Evolutionary conservation across 345 rosid species (phyloP).

Genomic region (Noccaea bulbosa): DNA sequence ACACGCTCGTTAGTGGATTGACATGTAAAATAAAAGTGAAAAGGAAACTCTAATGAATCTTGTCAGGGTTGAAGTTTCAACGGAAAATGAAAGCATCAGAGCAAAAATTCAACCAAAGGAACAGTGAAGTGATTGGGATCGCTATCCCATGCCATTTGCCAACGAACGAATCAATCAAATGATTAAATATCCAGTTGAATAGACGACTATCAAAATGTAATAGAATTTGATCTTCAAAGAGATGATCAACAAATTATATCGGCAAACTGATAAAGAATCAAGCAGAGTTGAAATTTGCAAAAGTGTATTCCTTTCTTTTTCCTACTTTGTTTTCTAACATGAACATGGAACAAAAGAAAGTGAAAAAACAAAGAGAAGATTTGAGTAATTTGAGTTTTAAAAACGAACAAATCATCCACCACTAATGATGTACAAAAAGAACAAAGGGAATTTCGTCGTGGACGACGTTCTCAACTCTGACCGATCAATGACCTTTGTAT

Average conservation of each 20-base stretch:
- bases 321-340: conserved; percentile 40
- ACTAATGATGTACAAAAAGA: conserved; percentile 48
- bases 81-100: conserved; percentile 25
- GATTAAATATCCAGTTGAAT: neutral
- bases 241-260: neutral
- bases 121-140: conserved; percentile 30
- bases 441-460: conserved; percentile 36
- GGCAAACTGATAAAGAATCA: neutral
- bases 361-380: neutral
- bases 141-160: conserved; percentile 17
- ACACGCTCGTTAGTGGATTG: conserved; percentile 6
- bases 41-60: neutral
- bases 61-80: conserved; percentile 34
- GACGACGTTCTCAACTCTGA: conserved; percentile 24
- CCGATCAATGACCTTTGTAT: conserved; percentile 61
- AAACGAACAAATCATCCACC: conserved; percentile 36
- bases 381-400: conserved; percentile 22
- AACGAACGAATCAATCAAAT: conserved; percentile 10
- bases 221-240: neutral
- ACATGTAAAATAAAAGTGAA: neutral
- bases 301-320: conserved; percentile 32
- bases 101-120: conserved; percentile 27
- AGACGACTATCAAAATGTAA: neutral
- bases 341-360: conserved; percentile 26
- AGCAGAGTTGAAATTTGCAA: conserved; percentile 30